These are phyloP conservation scores for Gymnopilus junonius DNA, from an alignment of 768 basidiomycete genomes.

Conservation along the genomic window DNA sequence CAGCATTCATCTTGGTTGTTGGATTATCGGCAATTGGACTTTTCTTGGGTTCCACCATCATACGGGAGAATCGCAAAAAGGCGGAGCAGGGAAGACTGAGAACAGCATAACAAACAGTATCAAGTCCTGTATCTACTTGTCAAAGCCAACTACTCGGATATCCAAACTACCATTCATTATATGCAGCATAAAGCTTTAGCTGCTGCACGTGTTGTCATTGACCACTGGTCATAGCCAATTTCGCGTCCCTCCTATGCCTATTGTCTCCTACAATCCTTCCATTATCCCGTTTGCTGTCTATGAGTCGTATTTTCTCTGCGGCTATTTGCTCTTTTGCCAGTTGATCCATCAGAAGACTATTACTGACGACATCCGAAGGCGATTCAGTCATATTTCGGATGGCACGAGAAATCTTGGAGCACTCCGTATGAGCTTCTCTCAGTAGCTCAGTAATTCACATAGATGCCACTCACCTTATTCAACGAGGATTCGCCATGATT, in stretches of 20 bases:
- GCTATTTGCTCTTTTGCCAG: conserved; percentile 66
- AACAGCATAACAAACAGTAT: conserved; percentile 48
- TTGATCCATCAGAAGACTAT: conserved; percentile 57
- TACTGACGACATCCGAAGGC: conserved; percentile 42
- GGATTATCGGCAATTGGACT: conserved; percentile 81
- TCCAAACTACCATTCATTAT: no score
- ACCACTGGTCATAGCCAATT: conserved; percentile 5
- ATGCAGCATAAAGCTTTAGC: not conserved
- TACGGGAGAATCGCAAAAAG: conserved; percentile 74
- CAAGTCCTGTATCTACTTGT: not conserved
- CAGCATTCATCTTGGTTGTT: conserved; percentile 79
- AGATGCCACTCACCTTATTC: conserved; percentile 47
- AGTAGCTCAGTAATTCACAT: no score
- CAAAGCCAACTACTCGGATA: not conserved
- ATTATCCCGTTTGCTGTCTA: conserved; percentile 43
- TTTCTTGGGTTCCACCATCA: conserved; percentile 78
- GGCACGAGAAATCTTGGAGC: conserved; percentile 55
- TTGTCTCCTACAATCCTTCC: conserved; percentile 27
- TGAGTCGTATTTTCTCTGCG: conserved; percentile 66
- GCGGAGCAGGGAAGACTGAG: conserved; percentile 65
- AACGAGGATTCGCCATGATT: conserved; percentile 51
- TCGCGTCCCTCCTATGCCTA: conserved; percentile 19
- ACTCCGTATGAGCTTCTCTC: not conserved
- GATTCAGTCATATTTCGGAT: conserved; percentile 56
- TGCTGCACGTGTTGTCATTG: not conserved